A percentile compares a stretch with the other conserved stretches of the same genome.
Evolutionary conservation across 2,329 filamentous ascomycete species (phyloP).

Genomic region (Keithomyces neogunnii): DNA sequence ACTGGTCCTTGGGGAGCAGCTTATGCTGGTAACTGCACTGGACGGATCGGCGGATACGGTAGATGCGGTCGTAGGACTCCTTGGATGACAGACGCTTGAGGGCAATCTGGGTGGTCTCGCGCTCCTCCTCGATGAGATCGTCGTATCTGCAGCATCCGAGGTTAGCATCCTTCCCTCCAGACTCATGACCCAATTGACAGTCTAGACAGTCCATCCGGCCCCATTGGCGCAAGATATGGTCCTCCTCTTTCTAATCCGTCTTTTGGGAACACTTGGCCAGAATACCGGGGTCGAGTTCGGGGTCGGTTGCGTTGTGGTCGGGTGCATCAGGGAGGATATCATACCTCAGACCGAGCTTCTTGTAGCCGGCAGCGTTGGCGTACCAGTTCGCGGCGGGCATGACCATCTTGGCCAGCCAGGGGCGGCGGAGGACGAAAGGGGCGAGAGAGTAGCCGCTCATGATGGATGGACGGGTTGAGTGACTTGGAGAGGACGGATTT

Average conservation of each 20-base stretch:
- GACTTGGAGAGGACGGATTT: conserved; percentile 18
- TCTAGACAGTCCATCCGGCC: background rate
- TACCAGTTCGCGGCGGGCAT: conserved; percentile 85
- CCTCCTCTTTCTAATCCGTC: background rate
- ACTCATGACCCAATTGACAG: background rate
- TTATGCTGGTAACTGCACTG: conserved; percentile 62
- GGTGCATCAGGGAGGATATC: background rate
- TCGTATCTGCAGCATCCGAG: conserved; percentile 59
- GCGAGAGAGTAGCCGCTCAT: conserved; percentile 65
- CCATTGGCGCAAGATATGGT: background rate
- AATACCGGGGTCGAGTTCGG: background rate
- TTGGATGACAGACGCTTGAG: conserved; percentile 84
- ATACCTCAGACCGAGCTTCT: conserved; percentile 85
- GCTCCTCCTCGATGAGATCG: conserved; percentile 91
- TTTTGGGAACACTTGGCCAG: background rate
- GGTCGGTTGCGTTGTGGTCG: conserved; percentile 15
- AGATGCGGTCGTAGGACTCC: conserved; percentile 93
- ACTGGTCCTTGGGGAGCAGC: conserved; percentile 53
- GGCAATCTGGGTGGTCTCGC: conserved; percentile 74
- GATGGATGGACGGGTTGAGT: conserved; percentile 12
- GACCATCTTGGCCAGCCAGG: conserved; percentile 72
- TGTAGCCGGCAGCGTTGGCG: conserved; percentile 80
- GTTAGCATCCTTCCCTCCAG: conserved; percentile 13
- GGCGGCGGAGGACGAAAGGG: conserved; percentile 71
- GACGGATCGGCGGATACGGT: conserved; percentile 90